Conservation (phyloP, 176 grass and related monocot genomes). For the Triticum urartu region DNA sequence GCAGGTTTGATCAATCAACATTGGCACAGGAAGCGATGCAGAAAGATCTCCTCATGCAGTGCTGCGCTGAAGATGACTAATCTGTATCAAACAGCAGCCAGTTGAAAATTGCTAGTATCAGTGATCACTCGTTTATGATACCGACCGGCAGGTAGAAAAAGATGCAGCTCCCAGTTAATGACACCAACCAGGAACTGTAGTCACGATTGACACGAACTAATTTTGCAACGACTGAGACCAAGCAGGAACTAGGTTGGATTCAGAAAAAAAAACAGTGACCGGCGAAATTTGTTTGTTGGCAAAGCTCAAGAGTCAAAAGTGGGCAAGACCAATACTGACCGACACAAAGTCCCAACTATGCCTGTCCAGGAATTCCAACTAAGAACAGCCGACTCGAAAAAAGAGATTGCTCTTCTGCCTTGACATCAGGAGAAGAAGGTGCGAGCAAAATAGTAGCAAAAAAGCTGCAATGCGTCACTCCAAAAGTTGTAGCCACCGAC, state of each 20-base stretch:
- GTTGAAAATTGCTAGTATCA: slow-evolving; percentile 17
- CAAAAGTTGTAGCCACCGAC: slow-evolving; percentile 1
- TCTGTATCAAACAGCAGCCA: slow-evolving; percentile 15
- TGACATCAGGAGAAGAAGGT: neutral
- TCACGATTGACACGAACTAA: neutral
- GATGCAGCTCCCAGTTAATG: neutral
- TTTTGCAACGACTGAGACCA: slow-evolving; percentile 16
- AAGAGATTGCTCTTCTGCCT: neutral
- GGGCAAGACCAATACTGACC: neutral
- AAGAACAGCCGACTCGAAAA: neutral
- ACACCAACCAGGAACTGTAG: too few relatives aligned
- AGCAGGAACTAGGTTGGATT: neutral
- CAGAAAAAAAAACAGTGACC: slow-evolving; percentile 21
- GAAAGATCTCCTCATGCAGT: neutral
- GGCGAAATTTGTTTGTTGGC: neutral
- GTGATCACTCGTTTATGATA: neutral
- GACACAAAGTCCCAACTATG: neutral
- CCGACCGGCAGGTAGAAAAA: slow-evolving; percentile 8
- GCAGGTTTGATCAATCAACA: slow-evolving; percentile 29
- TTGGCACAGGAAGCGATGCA: neutral
- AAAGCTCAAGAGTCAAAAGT: neutral
- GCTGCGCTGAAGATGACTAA: neutral
- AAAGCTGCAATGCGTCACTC: neutral
- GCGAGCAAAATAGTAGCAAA: neutral
- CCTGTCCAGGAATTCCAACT: neutral